Evolutionary conservation across 495 filamentous ascomycete genomes (phyloP).

Genomic region (Talaromyces liani): DNA sequence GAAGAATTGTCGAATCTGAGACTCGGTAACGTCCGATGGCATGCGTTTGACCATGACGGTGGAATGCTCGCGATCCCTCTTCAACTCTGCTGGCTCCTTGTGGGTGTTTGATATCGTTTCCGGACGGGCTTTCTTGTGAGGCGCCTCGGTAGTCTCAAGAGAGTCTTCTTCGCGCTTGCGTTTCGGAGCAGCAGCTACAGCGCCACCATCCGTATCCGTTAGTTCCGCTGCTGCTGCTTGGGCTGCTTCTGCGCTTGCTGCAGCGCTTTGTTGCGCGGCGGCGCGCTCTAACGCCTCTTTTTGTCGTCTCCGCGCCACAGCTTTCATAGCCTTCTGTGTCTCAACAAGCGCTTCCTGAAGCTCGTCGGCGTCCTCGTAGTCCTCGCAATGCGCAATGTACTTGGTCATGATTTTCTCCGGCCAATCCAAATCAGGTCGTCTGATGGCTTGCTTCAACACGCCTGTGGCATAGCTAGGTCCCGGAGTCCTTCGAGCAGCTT

Average conservation of each 20-base stretch:
- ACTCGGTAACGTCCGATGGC: conserved; percentile 59
- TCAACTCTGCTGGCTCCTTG: conserved; percentile 36
- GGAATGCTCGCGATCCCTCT: conserved; percentile 83
- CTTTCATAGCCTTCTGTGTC: conserved; percentile 56
- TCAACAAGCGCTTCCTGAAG: conserved; percentile 63
- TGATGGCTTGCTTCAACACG: conserved; percentile 67
- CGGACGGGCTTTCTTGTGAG: conserved; percentile 53
- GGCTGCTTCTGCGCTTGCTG: conserved; percentile 8
- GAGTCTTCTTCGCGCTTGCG: conserved; percentile 61
- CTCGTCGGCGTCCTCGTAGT: conserved; percentile 69
- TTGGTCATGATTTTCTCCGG: conserved; percentile 82
- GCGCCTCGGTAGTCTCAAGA: conserved; percentile 30
- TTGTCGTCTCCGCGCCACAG: conserved; percentile 57
- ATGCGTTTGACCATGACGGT: conserved; percentile 74
- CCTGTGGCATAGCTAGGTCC: conserved; percentile 60
- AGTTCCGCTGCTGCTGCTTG: conserved; percentile 20
- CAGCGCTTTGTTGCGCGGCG: conserved; percentile 24
- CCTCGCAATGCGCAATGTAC: conserved; percentile 78
- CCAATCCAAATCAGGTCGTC: conserved; percentile 70
- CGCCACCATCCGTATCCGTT: conserved; percentile 23
- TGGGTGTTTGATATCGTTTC: conserved; percentile 25
- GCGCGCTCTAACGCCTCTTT: conserved; percentile 54
- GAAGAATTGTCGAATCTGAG: conserved; percentile 79
- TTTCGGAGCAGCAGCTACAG: conserved; percentile 34
- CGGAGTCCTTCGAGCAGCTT: conserved; percentile 37